Base-by-base conservation (phyloP, 768 basidiomycete species). In the Suillus cothurnatus region DNA sequence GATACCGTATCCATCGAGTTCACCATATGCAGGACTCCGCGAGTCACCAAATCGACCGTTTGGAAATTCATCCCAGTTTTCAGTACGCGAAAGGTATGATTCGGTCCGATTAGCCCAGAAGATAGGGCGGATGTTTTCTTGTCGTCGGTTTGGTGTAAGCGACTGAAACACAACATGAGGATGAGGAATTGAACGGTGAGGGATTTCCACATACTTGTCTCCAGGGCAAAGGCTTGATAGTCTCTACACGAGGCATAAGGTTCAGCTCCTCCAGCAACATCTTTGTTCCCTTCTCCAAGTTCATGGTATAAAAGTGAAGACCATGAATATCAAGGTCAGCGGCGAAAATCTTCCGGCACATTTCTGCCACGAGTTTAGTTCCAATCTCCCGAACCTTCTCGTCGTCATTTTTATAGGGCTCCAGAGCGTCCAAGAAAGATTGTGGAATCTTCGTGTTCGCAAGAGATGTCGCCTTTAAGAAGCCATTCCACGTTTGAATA, bases 11-110 rank as follows among this genome's bases (percentile, higher is more conserved):
- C 97, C 97, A 73, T 99, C 97, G 62, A 99, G 80, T 78, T 99
- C 97, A 72, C 97, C 97, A 70, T 97, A 99, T 17, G 97, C 97
- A 34, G 97, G 97, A 84, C 92, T 94, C 64, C 97, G 88, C 8
- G 96, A 91, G 79, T 99, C 97, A 71, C 97, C 97, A 73, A 97
- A 99, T 69, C 97, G 93, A 63, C 97, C 97, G 76, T 99, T 99
- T 59, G 97, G 97, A 77, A 97, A 99, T 76, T 99, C 97, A 74
- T 99, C 97, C 97, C 97, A 99, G 73, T 97, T 94, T 75, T 97
- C 95, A 17, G 97, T 99, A 62, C 97, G 91, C 9, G 93, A 93
- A 55, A 99, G 82, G 76, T 99, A 99, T 1, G 95, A 97, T 73
- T 95, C 92, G 43, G 95, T 86, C 45, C 97, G 85, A 80, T 99